Evolutionary conservation across 306 rosid genomes (phyloP).

Genomic region (Cucumis sativus): Cucumber_9930_V3 NC_026656.2:17917501-17918000

Average conservation of each 20-base stretch:
- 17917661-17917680: slow-evolving; percentile 56
- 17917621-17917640: slow-evolving; percentile 89
- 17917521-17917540: neutral
- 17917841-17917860: neutral
- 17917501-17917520: neutral
- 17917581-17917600: neutral
- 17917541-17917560: neutral
- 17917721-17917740: slow-evolving; percentile 42
- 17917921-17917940: too few relatives aligned
- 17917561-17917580: slow-evolving; percentile 2
- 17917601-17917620: neutral
- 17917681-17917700: slow-evolving; percentile 85
- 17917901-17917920: too few relatives aligned
- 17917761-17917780: slow-evolving; percentile 79
- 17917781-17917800: slow-evolving; percentile 37
- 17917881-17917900: too few relatives aligned
- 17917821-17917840: neutral
- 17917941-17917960: too few relatives aligned
- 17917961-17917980: too few relatives aligned
- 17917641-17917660: slow-evolving; percentile 57
- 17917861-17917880: neutral
- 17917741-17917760: slow-evolving; percentile 53
- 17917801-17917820: slow-evolving; percentile 1
- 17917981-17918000: too few relatives aligned
- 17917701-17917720: slow-evolving; percentile 80